phyloP scores from a whole-genome alignment of 2,329 filamentous ascomycete genomes.

The Erysiphe pulchra region DNA sequence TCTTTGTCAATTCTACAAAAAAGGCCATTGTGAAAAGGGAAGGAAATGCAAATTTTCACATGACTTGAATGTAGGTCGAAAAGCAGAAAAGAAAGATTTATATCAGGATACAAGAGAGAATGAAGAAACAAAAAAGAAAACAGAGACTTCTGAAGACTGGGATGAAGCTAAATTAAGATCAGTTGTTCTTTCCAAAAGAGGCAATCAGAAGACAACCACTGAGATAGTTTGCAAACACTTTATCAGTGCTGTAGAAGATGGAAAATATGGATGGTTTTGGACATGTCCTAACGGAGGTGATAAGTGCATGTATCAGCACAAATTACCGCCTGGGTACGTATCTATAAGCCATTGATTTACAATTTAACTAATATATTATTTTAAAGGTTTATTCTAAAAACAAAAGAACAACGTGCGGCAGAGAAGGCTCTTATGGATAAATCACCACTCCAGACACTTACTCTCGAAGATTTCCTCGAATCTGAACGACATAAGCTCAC shows the following conservation, averaged over 20 bases:
- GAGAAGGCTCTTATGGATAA: slow-evolving; percentile 95
- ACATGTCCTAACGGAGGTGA: slow-evolving; percentile 86
- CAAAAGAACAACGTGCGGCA: slow-evolving; percentile 81
- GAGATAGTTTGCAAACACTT: slow-evolving; percentile 99
- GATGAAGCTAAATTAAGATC: slow-evolving; percentile 85
- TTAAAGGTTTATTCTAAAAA: slow-evolving; percentile 76
- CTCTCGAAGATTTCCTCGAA: slow-evolving; percentile 90
- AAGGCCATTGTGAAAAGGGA: slow-evolving; percentile 90
- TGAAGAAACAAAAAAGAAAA: slow-evolving; percentile 56
- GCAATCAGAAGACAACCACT: slow-evolving; percentile 81
- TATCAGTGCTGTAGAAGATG: slow-evolving; percentile 88
- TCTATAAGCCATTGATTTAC: background rate
- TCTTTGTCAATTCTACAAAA: slow-evolving; percentile 89
- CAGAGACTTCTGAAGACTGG: slow-evolving; percentile 88
- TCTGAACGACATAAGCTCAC: slow-evolving; percentile 88
- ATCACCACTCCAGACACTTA: slow-evolving; percentile 78
- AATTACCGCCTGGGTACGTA: slow-evolving; percentile 72
- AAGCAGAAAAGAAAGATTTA: slow-evolving; percentile 73
- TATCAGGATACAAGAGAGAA: slow-evolving; percentile 63
- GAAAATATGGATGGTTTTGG: slow-evolving; percentile 99
- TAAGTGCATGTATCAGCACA: slow-evolving; percentile 97
- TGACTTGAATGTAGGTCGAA: slow-evolving; percentile 69
- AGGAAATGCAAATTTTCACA: slow-evolving; percentile 97
- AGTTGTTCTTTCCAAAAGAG: slow-evolving; percentile 87
- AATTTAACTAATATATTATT: slow-evolving; percentile 7